Percentiles rank a stretch among this genome's conserved stretches.
Evolutionary conservation across 306 rosid genomes (phyloP).

Genomic region (Luffa acutangula): DNA sequence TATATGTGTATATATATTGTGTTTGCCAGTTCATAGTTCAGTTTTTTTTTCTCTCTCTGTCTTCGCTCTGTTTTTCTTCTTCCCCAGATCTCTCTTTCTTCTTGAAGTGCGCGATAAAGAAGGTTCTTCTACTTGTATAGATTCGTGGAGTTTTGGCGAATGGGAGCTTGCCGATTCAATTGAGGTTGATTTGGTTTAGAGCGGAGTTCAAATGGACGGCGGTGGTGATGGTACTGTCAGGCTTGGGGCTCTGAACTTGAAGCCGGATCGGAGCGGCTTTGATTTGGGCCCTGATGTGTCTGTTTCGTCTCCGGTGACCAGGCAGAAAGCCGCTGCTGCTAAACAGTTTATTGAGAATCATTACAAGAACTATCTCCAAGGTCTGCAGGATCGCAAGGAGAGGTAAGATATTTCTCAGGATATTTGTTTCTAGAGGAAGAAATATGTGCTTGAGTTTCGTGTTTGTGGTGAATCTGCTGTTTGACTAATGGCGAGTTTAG

Average conservation of each 20-base stretch:
- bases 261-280: conserved; percentile 47
- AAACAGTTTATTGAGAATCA: conserved; percentile 97
- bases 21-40: conserved; percentile 18
- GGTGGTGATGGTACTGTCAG: conserved; percentile 77
- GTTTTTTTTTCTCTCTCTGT: neutral
- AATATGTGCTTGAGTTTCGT: neutral
- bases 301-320: conserved; percentile 87
- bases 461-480: neutral
- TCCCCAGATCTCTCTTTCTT: conserved; percentile 33
- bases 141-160: neutral
- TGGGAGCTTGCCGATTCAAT: conserved; percentile 11
- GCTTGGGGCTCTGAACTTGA: conserved; percentile 72
- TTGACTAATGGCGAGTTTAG: neutral
- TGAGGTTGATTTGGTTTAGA: neutral
- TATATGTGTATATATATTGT: neutral
- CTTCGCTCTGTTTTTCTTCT: conserved; percentile 6
- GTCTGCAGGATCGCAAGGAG: conserved; percentile 92
- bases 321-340: conserved; percentile 92
- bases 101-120: neutral
- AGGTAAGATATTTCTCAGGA: conserved; percentile 26
- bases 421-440: neutral
- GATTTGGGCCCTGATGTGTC: conserved; percentile 68
- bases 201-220: conserved; percentile 49
- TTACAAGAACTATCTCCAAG: conserved; percentile 89
- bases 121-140: conserved; percentile 2